Evolutionary conservation across 192 early-diverging fungal species (phyloP), one percentile per base, ranked within the genome.

Genomic region (Coemansia sp.): DNA sequence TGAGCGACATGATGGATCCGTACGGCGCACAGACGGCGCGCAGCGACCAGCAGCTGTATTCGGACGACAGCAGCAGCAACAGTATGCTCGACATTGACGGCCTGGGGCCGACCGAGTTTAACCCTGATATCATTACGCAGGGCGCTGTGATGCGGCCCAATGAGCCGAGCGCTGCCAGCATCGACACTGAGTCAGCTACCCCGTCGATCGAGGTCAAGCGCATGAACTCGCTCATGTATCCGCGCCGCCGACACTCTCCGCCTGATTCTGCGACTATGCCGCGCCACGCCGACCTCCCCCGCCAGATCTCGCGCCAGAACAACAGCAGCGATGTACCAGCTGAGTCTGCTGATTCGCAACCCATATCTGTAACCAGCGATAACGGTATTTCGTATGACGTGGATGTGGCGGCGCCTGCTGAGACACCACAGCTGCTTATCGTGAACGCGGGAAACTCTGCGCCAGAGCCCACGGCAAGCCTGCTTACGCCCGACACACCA

Each of bases 1-100:
- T 77, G 23, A 62, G 57, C 58, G 75, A 77, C 48, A 68, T 77
- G n/a, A 77, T 77, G 75, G 75, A 77, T n/a, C 75, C 75, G 16
- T 71, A 71, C 11, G 65, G 65, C 21, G 52, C 65, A 6, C 69
- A 49, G 43, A 59, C 62, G 21, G 62, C 69, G 19, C 68, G 56
- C 17, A 47, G 48, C 38, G 66, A 68, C 58, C 65, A 71, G 38
- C 69, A 68, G 61, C 61, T 71, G 39, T 77, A 71, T 23, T 71
- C 69, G 12, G 75, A 76, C 57, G 57, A 60, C 65, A 67, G 65
- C 65, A 76, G 57, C 57, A 63, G 60, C 21, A 76, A 63, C 57
- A 67, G 69, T 16, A 76, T 76, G 11, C 54, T 76, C 8, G 75
- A 77, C 14, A 49, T 77, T 47, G 64, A 57, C 53, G 52, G 58